These are phyloP conservation scores for Penicillium roqueforti DNA, from an alignment of 495 filamentous ascomycete genomes.

Conservation along the genomic window DNA sequence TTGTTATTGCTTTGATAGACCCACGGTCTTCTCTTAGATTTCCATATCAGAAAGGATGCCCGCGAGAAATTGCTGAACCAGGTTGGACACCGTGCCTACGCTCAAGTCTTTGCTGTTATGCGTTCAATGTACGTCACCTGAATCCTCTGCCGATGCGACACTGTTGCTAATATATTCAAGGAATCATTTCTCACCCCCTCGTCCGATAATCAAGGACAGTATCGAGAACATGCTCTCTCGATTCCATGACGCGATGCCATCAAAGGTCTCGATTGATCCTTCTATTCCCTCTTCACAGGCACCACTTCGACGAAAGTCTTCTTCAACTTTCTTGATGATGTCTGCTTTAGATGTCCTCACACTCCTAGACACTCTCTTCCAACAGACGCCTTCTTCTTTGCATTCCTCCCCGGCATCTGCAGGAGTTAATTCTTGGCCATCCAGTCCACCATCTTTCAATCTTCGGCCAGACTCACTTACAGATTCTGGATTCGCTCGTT, in stretches of 20 bases:
- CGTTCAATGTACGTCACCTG: slow-evolving; percentile 42
- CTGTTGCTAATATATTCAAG: slow-evolving; percentile 22
- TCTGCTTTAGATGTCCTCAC: slow-evolving; percentile 39
- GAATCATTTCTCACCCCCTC: slow-evolving; percentile 38
- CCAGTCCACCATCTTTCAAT: slow-evolving; percentile 4
- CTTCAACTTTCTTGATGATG: slow-evolving; percentile 38
- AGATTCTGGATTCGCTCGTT: slow-evolving; percentile 32
- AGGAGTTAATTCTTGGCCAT: slow-evolving; percentile 15
- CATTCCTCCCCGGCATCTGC: slow-evolving; percentile 25
- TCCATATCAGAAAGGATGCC: slow-evolving; percentile 86
- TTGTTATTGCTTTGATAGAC: slow-evolving; percentile 43
- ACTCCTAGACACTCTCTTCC: slow-evolving; percentile 42
- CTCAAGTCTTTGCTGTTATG: slow-evolving; percentile 55
- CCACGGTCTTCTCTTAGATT: slow-evolving; percentile 82
- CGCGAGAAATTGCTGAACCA: slow-evolving; percentile 83
- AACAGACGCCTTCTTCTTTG: slow-evolving; percentile 22
- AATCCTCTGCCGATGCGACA: background rate
- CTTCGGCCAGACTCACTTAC: slow-evolving; percentile 12
- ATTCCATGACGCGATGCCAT: slow-evolving; percentile 37
- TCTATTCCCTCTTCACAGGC: slow-evolving; percentile 1
- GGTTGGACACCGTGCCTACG: slow-evolving; percentile 72
- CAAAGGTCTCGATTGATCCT: slow-evolving; percentile 4
- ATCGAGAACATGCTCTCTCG: slow-evolving; percentile 71
- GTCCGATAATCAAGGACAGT: slow-evolving; percentile 61
- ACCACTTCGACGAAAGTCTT: slow-evolving; percentile 15